These are phyloP conservation scores for Boletus pseudo-olivaceus DNA, from an alignment of 768 basidiomycete species.

Conservation along the genomic window DNA sequence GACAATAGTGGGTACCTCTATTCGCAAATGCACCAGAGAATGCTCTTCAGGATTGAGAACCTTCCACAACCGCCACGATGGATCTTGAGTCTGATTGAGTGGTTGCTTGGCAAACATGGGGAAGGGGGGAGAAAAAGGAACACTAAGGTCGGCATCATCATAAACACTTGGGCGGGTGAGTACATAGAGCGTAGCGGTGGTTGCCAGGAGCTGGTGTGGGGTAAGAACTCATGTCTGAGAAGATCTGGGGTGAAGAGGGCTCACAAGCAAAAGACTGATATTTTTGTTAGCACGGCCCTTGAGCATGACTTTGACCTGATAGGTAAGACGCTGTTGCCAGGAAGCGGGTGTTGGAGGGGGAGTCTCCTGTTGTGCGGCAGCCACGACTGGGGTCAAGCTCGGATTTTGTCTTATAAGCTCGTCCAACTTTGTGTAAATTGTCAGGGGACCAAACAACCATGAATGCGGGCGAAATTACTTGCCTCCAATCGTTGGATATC, in stretches of 20 bases:
- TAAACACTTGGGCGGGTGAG: slow-evolving; percentile 54
- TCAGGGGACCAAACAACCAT: slow-evolving; percentile 9
- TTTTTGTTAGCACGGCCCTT: slow-evolving; percentile 71
- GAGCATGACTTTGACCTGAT: slow-evolving; percentile 42
- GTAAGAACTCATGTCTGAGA: slow-evolving; percentile 1
- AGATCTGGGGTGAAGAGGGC: slow-evolving; percentile 14
- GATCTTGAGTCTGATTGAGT: slow-evolving; percentile 36
- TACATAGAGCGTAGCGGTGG: slow-evolving; percentile 71
- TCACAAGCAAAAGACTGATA: slow-evolving; percentile 74
- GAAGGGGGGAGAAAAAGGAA: slow-evolving; percentile 18
- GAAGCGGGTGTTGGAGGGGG: slow-evolving; percentile 16
- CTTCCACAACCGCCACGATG: slow-evolving; percentile 73
- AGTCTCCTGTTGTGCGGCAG: slow-evolving; percentile 25
- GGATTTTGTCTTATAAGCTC: slow-evolving; percentile 79
- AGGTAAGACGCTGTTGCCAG: slow-evolving; percentile 32
- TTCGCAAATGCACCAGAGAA: slow-evolving; percentile 66
- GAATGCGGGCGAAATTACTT: slow-evolving; percentile 11
- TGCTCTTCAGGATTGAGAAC: slow-evolving; percentile 67
- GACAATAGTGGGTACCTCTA: slow-evolving; percentile 77
- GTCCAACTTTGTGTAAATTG: slow-evolving; percentile 52
- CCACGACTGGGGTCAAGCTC: slow-evolving; percentile 45
- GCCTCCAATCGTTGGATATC: slow-evolving; percentile 93
- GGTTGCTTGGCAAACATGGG: slow-evolving; percentile 35
- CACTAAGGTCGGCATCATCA: slow-evolving; percentile 22
- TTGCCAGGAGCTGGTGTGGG: slow-evolving; percentile 61